Evolutionary conservation across 2,329 filamentous ascomycete genomes (phyloP).

Genomic region (Aspergillus costaricaensis): DNA sequence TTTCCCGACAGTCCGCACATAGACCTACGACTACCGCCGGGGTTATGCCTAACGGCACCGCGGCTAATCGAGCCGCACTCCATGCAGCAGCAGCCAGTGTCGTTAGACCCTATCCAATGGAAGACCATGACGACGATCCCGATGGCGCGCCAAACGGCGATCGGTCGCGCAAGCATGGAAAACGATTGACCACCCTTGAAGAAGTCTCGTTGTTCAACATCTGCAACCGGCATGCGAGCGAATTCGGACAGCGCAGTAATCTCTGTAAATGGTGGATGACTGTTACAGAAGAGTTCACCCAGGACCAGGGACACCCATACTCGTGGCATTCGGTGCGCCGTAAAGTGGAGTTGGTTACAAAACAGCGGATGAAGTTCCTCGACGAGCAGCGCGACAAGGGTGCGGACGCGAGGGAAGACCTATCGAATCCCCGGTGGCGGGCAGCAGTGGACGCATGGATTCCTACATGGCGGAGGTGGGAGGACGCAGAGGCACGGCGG

Average conservation of each 20-base stretch:
- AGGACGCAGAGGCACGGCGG: conserved; percentile 39
- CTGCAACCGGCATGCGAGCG: conserved; percentile 40
- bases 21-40: not conserved
- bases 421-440: conserved; percentile 42
- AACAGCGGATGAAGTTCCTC: conserved; percentile 44
- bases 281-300: conserved; percentile 42
- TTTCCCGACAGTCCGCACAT: not conserved
- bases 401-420: conserved; percentile 28
- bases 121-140: conserved; percentile 1
- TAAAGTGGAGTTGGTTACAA: conserved; percentile 45
- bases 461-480: conserved; percentile 44
- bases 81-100: not conserved
- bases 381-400: conserved; percentile 36
- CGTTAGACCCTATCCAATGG: not conserved
- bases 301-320: conserved; percentile 41
- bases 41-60: not conserved
- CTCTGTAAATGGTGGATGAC: conserved; percentile 47
- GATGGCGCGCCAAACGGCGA: conserved; percentile 11
- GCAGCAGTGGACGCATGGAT: conserved; percentile 44
- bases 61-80: not conserved
- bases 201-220: conserved; percentile 45
- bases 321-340: conserved; percentile 47
- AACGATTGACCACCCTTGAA: conserved; percentile 43
- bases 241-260: conserved; percentile 44
- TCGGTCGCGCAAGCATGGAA: conserved; percentile 37